Base-by-base conservation (phyloP, 129 eudicot genomes). In the Helichrysum umbraculigerum region DNA sequence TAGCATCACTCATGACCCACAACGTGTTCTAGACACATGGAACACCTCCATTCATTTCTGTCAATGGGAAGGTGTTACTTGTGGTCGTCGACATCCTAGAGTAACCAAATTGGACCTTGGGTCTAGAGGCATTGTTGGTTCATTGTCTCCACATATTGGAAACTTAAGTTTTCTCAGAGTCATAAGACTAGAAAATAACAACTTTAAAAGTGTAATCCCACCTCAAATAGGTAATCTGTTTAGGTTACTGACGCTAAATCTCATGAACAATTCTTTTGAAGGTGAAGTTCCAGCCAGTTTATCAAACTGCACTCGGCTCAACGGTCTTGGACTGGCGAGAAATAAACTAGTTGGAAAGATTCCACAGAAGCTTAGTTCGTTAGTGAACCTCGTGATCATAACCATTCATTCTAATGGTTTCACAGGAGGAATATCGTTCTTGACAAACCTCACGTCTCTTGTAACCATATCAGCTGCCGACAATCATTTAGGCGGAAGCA, bases 61-160 rank as follows among this genome's bases (percentile, higher is more conserved):
- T 25, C 41, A 76, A 47, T 81, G 85, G 81, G 10, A 61, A 70
- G 85, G 85, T 61, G 81, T 81, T 64, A 76, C 76, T 22, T 81
- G 85, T 81, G 81, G 81, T 51, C 68, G 73, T 28, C 41, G 66
- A 29, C 86, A 82, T 47, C 79, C 29, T 5, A 76, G 87, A 57
- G 85, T 84, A 52, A 74, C 77, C 19, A 15, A 1, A 42, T 32
- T 87, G 28, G 76, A 79, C 76, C 81, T 76, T 33, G 58, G 57
- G 0, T 39, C 79, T 15, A 65, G 39, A 75, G 70, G 70, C 62
- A 35, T 79, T 28, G 79, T 7, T 7, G 88, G 86, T n/a, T 17
- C 85, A 12, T 47, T 84, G 28, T 81, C 91, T 8, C 85, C 91
- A 1, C 72, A 75, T 6, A 76, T 84, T 61, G 91, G 91, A 25